Evolutionary conservation across 768 basidiomycete genomes (phyloP).

Genomic region (Tulasnella sp.): DNA sequence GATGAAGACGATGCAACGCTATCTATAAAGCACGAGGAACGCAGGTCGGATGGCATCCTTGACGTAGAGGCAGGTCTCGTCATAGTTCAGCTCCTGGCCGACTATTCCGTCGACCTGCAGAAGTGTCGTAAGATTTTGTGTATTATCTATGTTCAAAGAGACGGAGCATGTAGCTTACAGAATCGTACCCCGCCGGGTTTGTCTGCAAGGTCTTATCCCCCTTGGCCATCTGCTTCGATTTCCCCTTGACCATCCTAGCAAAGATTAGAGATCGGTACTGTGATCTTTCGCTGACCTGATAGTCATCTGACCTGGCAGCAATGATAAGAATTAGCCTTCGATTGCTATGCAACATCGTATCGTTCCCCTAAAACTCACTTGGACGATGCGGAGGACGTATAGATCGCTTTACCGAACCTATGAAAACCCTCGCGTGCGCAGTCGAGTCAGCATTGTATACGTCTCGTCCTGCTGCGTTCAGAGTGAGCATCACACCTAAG

Average conservation of each 20-base stretch:
- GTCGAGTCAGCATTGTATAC: too few relatives aligned
- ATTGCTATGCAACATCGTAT: too few relatives aligned
- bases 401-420: slow-evolving; percentile 6
- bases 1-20: neutral
- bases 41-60: slow-evolving; percentile 11
- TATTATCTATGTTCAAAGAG: neutral
- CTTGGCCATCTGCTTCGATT: neutral
- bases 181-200: neutral
- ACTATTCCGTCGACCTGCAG: slow-evolving; percentile 9
- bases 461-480: too few relatives aligned
- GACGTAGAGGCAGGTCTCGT: slow-evolving; percentile 8
- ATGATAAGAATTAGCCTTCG: too few relatives aligned
- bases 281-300: neutral
- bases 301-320: slow-evolving; percentile 4
- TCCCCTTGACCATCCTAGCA: slow-evolving; percentile 7
- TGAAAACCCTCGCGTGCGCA: too few relatives aligned
- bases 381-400: neutral
- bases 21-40: slow-evolving; percentile 8
- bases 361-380: neutral
- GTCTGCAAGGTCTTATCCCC: neutral
- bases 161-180: neutral
- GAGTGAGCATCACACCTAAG: too few relatives aligned
- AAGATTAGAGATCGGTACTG: slow-evolving; percentile 1
- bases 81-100: slow-evolving; percentile 12
- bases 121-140: neutral